phyloP scores from a whole-genome alignment of 1,139 yeast species.

The Eremothecium cymbalariae region DNA sequence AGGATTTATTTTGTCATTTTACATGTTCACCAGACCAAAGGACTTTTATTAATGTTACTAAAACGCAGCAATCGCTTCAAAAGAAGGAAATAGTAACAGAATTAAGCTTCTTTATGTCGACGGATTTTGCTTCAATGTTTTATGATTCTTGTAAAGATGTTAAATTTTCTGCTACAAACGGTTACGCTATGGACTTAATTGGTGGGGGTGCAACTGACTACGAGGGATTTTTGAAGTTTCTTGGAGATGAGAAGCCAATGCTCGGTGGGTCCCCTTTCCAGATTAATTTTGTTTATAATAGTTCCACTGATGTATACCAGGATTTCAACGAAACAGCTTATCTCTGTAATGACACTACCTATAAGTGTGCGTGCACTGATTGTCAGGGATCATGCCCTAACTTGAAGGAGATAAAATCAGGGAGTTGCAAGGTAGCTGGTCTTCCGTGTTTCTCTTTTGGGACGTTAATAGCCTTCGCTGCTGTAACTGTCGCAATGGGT shows the following conservation, averaged over 20 bases:
- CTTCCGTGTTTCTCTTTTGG: slow-evolving; percentile 69
- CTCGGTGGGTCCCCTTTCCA: slow-evolving; percentile 96
- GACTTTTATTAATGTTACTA: slow-evolving; percentile 58
- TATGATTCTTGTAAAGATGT: slow-evolving; percentile 82
- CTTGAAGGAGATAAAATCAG: slow-evolving; percentile 37
- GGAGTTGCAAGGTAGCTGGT: slow-evolving; percentile 48
- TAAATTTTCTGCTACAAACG: slow-evolving; percentile 90
- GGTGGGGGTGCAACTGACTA: slow-evolving; percentile 91
- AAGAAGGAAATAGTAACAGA: slow-evolving; percentile 61
- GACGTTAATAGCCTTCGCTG: slow-evolving; percentile 46
- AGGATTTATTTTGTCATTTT: slow-evolving; percentile 77
- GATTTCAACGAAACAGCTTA: slow-evolving; percentile 28
- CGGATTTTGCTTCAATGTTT: slow-evolving; percentile 52
- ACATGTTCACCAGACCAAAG: slow-evolving; percentile 87
- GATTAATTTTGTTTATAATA: slow-evolving; percentile 60
- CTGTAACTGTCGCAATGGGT: slow-evolving; percentile 38
- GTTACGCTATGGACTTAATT: slow-evolving; percentile 90
- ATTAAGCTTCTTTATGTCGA: slow-evolving; percentile 54
- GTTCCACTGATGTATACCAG: slow-evolving; percentile 17
- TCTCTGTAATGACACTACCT: slow-evolving; percentile 50
- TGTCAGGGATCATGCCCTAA: slow-evolving; percentile 75
- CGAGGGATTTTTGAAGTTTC: slow-evolving; percentile 65
- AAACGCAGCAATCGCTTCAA: slow-evolving; percentile 46
- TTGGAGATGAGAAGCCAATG: slow-evolving; percentile 90
- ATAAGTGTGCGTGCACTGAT: slow-evolving; percentile 84